Conservation (phyloP, 139 green algal genomes). For the Chlorella sorokiniana region DNA sequence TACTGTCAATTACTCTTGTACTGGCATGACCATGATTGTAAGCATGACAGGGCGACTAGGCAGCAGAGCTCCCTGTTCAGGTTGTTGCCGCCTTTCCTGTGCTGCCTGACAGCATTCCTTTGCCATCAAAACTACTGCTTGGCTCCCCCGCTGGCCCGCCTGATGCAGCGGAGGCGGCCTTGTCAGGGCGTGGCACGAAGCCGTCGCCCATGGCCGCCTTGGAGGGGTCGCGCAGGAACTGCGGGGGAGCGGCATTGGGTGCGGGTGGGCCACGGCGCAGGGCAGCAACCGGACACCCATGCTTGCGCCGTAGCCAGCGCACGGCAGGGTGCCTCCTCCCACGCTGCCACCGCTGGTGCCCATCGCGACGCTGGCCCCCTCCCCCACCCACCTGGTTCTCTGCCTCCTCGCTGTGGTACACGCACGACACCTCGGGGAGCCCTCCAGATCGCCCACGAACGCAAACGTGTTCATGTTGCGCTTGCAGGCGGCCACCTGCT, state of each 20-base stretch:
- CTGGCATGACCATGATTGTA: too few relatives aligned
- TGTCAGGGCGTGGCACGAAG: conserved; percentile 9
- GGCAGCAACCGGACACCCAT: background rate
- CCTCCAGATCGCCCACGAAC: conserved; percentile 95
- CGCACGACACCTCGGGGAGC: conserved; percentile 89
- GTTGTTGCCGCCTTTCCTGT: too few relatives aligned
- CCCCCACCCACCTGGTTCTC: conserved; percentile 81
- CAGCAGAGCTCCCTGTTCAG: too few relatives aligned
- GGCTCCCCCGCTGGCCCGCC: background rate
- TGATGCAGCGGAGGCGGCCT: background rate
- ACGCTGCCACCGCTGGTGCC: too few relatives aligned
- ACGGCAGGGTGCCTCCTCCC: too few relatives aligned
- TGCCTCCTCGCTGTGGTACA: conserved; percentile 97
- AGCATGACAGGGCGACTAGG: too few relatives aligned
- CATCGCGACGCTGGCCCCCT: background rate
- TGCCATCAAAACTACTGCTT: too few relatives aligned
- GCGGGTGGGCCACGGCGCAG: too few relatives aligned
- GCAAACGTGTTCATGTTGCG: conserved; percentile 99
- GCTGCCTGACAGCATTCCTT: too few relatives aligned
- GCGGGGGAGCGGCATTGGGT: background rate
- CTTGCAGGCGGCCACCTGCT: conserved; percentile 86
- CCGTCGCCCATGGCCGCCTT: conserved; percentile 69
- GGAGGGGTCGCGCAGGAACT: conserved; percentile 75
- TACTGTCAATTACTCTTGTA: background rate
- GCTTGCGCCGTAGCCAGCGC: too few relatives aligned